Evolutionary conservation across 805 yeast genomes (phyloP).

Genomic region (Debaryomyces prosopidis): DNA sequence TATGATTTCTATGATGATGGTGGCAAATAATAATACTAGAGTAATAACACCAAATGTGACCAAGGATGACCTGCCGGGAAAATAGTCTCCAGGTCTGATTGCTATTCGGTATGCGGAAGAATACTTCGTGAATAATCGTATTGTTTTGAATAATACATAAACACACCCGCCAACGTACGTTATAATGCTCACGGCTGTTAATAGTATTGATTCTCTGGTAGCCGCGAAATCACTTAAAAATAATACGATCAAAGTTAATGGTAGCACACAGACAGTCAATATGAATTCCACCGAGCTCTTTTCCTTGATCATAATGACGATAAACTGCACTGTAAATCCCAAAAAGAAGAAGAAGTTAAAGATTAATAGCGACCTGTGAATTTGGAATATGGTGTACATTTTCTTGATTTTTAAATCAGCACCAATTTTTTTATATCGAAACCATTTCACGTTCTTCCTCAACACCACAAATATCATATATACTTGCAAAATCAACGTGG

Average conservation of each 20-base stretch:
- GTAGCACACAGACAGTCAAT: conserved; percentile 46
- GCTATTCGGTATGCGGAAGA: conserved; percentile 33
- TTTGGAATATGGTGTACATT: conserved; percentile 38
- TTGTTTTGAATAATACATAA: conserved; percentile 47
- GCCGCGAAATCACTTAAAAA: conserved; percentile 37
- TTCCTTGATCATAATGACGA: conserved; percentile 43
- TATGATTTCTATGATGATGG: conserved; percentile 23
- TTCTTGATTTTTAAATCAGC: conserved; percentile 42
- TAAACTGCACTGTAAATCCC: conserved; percentile 51
- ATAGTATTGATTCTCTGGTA: conserved; percentile 29
- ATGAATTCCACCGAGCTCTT: conserved; percentile 43
- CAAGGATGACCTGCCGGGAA: conserved; percentile 47
- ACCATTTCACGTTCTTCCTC: conserved; percentile 45
- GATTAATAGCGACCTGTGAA: conserved; percentile 31
- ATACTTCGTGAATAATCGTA: conserved; percentile 44
- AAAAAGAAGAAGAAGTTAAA: conserved; percentile 44
- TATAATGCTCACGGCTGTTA: conserved; percentile 26
- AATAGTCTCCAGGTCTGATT: conserved; percentile 33
- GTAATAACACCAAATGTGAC: conserved; percentile 47
- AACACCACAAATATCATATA: conserved; percentile 31
- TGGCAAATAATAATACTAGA: conserved; percentile 33
- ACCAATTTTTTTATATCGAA: conserved; percentile 48
- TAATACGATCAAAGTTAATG: conserved; percentile 41
- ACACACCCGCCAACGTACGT: conserved; percentile 42
- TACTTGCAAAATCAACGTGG: conserved; percentile 31